Base-by-base conservation (phyloP, 139 green algal species). In the Haematococcus lacustris region DNA sequence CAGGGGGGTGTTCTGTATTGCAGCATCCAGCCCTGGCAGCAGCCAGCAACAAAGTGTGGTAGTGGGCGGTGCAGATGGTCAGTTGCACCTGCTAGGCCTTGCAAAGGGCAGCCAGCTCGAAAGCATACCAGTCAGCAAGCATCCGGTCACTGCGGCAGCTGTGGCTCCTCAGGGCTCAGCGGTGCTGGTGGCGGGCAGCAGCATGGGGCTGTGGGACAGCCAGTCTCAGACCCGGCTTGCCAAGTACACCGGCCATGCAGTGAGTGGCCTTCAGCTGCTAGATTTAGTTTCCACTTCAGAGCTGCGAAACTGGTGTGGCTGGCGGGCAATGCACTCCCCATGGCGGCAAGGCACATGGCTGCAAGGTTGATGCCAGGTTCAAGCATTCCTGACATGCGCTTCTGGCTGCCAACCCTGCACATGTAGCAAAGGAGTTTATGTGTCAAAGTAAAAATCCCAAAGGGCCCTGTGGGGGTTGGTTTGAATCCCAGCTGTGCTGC, bases 241-340 rank as follows among this genome's bases (percentile, higher is more conserved):
- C 25, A 91, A 90, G 74, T 87, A 86, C 68, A 83, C 85, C 0
- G 88, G 87, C 21, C 88, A 93, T 71, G 68, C 85, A 68, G 86
- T 93, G 73, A 75, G 83, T 0, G 5, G 9, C 5, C 13, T 69
- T 28, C 43, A 66, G 59, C 25, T 13, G 17, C 6, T 66, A 37
- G 23, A 32, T 38, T 13, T 34, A n/a, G 17, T 34, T 66, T 13
- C 30, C 59, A 35, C 21, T 66, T 32, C 59, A 66, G 28, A 38
- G 28, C 59, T 66, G 26, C 59, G 6, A 34, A 13, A n/a, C 13
- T 38, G 17, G 30, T 66, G 25, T 66, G 26, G 6, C 26, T 25
- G 28, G 21, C 59, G 30, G 13, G 26, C 6, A 32, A 66, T 37
- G 17, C 28, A 32, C 6, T 32, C 6, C 6, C 25, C 59, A 37